Conservation (phyloP, 129 eudicot genomes). For the Ambrosia trifida region DNA sequence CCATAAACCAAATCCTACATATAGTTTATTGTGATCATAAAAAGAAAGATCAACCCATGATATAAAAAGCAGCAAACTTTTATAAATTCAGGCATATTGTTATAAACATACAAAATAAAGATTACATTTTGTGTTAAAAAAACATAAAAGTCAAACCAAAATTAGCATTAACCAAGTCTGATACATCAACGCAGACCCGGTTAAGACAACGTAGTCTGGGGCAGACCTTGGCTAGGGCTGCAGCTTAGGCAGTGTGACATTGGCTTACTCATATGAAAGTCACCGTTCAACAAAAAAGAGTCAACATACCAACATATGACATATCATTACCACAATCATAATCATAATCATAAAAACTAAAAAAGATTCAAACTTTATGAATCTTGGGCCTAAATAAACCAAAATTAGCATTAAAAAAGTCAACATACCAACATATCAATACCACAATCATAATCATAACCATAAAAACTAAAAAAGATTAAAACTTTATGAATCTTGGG, state of each 20-base stretch:
- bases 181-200: no score
- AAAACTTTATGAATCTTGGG: background rate
- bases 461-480: background rate
- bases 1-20: background rate
- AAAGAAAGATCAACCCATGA: background rate
- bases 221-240: no score
- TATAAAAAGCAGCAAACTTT: background rate
- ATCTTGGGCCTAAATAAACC: background rate
- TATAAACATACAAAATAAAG: background rate
- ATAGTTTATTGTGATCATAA: background rate
- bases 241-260: no score
- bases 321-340: background rate
- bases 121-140: background rate
- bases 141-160: background rate
- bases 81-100: background rate
- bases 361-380: background rate
- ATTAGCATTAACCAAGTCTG: no score
- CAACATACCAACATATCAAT: slow-evolving; percentile 3
- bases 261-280: no score
- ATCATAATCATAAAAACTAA: background rate
- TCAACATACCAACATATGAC: background rate
- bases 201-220: no score
- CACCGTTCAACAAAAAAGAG: no score
- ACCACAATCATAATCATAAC: slow-evolving; percentile 4
- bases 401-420: background rate